A percentile compares a stretch with the other conserved stretches of the same genome.
Conservation (phyloP, 768 basidiomycete species). For the Calvatia gigantea region DNA sequence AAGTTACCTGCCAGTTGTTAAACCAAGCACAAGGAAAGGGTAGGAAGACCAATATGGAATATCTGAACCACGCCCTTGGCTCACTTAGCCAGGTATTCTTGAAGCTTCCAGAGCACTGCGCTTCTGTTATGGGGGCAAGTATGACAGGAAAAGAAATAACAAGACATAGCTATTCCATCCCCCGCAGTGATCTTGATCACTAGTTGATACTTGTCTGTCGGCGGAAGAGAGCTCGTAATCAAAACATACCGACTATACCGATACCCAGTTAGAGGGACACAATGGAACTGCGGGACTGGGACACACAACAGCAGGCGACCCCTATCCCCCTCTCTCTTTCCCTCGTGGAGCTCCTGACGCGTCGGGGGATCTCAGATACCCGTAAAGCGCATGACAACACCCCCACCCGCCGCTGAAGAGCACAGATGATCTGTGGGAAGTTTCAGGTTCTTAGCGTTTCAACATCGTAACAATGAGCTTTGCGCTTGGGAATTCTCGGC, state of each 20-base stretch:
- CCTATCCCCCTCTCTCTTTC: not conserved
- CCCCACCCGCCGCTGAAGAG: not conserved
- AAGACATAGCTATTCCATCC: too few species aligned
- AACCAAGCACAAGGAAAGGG: too few species aligned
- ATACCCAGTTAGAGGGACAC: too few species aligned
- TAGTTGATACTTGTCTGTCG: not conserved
- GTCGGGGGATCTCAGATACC: not conserved
- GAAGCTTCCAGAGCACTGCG: not conserved
- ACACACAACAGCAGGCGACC: too few species aligned
- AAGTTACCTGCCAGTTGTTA: not conserved
- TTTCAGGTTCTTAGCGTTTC: not conserved
- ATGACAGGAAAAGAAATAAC: not conserved
- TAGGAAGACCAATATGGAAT: too few species aligned
- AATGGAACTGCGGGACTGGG: too few species aligned
- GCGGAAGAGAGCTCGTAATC: not conserved
- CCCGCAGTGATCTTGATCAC: not conserved
- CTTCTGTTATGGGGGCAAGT: not conserved
- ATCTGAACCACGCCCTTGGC: not conserved
- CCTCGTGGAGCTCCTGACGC: too few species aligned
- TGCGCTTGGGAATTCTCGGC: too few species aligned
- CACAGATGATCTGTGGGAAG: not conserved
- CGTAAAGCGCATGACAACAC: too few species aligned
- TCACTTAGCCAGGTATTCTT: not conserved
- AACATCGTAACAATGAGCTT: not conserved
- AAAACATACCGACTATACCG: too few species aligned